Evolutionary conservation across 1,139 yeast species (phyloP).

Genomic region (Magnusiomyces magnusii): DNA sequence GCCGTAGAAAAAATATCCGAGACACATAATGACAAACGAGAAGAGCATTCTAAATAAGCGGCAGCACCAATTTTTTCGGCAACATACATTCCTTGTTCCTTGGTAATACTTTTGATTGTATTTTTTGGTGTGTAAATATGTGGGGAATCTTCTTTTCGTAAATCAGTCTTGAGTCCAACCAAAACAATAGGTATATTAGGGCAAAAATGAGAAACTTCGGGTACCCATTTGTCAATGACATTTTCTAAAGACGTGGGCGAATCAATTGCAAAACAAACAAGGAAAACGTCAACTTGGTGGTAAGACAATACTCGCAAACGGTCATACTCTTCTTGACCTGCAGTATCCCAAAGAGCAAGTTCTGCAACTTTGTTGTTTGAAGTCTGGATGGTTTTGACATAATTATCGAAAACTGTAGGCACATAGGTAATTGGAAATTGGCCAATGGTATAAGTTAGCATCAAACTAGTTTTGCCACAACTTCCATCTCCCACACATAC

Average conservation of each 20-base stretch:
- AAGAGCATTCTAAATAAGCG: conserved; percentile 74
- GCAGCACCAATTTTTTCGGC: conserved; percentile 64
- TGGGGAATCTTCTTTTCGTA: conserved; percentile 36
- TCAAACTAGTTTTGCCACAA: conserved; percentile 84
- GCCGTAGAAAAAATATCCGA: conserved; percentile 52
- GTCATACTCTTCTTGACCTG: conserved; percentile 91
- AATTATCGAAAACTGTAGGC: conserved; percentile 89
- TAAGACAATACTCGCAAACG: conserved; percentile 75
- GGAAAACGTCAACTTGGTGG: conserved; percentile 68
- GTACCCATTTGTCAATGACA: conserved; percentile 76
- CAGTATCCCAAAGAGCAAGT: conserved; percentile 87
- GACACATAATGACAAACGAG: conserved; percentile 61
- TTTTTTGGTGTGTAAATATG: conserved; percentile 23
- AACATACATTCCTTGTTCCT: conserved; percentile 38
- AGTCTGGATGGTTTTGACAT: conserved; percentile 55
- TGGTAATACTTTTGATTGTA: conserved; percentile 41
- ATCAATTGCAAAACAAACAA: conserved; percentile 71
- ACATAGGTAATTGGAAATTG: conserved; percentile 67
- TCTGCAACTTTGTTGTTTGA: conserved; percentile 54
- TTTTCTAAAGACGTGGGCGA: conserved; percentile 58
- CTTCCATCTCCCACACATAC: conserved; percentile 90
- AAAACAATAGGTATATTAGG: conserved; percentile 68
- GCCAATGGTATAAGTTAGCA: conserved; percentile 76
- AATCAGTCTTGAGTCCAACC: conserved; percentile 75
- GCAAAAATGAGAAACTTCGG: conserved; percentile 78